A percentile compares a stretch with the other conserved stretches of the same genome.
Conservation (phyloP, 306 rosid genomes). For the Vigna radiata region DNA sequence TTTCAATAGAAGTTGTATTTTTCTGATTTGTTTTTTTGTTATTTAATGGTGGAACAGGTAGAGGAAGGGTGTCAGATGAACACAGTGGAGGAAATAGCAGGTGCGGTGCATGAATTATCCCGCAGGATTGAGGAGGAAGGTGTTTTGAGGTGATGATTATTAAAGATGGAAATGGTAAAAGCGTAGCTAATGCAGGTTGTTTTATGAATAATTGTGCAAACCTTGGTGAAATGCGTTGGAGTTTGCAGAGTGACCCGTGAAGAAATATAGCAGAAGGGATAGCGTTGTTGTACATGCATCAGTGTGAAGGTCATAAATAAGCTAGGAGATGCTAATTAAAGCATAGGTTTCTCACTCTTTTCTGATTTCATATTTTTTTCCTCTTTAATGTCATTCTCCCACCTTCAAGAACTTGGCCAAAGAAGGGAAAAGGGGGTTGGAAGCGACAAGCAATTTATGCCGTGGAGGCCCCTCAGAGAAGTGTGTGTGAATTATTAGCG, state of each 20-base stretch:
- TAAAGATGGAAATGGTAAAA: background rate
- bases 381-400: background rate
- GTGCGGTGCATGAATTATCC: conserved; percentile 70
- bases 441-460: conserved; percentile 32
- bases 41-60: conserved; percentile 48
- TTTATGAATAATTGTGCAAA: background rate
- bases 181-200: background rate
- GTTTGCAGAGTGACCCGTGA: background rate
- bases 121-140: conserved; percentile 60
- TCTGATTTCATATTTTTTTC: background rate
- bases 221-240: background rate
- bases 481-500: conserved; percentile 34
- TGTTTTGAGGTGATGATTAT: conserved; percentile 46
- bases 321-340: conserved; percentile 35
- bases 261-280: background rate
- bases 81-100: conserved; percentile 80
- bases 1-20: background rate
- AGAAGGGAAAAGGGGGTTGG: background rate
- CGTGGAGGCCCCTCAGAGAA: conserved; percentile 8
- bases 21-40: background rate
- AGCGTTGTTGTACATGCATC: conserved; percentile 40
- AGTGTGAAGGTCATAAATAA: conserved; percentile 27
- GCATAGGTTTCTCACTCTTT: conserved; percentile 14
- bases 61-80: conserved; percentile 74
- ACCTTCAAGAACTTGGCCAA: background rate